Evolutionary conservation across 2,329 filamentous ascomycete species (phyloP), one percentile per base, ranked within the genome.

Genomic region (Colletotrichum graminicola): DNA sequence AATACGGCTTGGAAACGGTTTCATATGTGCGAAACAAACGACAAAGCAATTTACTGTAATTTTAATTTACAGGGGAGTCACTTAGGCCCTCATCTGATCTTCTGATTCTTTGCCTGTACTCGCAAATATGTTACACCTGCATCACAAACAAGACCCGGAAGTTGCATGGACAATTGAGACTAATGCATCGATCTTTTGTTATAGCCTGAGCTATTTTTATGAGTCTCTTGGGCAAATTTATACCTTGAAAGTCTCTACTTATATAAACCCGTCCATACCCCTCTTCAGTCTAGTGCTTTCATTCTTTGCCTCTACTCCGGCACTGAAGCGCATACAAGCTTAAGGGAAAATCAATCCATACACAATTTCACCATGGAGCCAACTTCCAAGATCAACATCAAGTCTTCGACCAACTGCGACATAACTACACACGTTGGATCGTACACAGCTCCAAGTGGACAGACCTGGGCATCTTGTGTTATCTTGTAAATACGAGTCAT

Each of bases 1-100:
- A n/a, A 45, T 2, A 4, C 1, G 3, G 8, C 2, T 4, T n/a
- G 10, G 43, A 12, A 3, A 10, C 4, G 21, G 1, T n/a, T 0
- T n/a, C 0, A 10, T n/a, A 11, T 45, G 8, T n/a, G 21, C 7
- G 10, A n/a, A n/a, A 2, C 10, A 5, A 21, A 45, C 8, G 2
- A 45, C 7, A 45, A 45, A 45, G 43, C 7, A 45, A 45, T 45
- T 1, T 1, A 10, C 21, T 21, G 39, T n/a, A 10, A 1, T n/a
- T n/a, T n/a, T 45, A 4, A 8, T 45, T 1, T 8, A 45, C 10
- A 2, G 8, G 3, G 43, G 11, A 45, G 21, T 2, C 18, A n/a
- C 43, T 45, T 45, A 29, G 7, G 1, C n/a, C 18, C n/a, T 45
- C n/a, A 21, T 45, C 43, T n/a, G 10, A 45, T 8, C 1, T n/a